Base-by-base conservation (phyloP, 257 asterid species). In the Solanum ahanhuiri region DNA sequence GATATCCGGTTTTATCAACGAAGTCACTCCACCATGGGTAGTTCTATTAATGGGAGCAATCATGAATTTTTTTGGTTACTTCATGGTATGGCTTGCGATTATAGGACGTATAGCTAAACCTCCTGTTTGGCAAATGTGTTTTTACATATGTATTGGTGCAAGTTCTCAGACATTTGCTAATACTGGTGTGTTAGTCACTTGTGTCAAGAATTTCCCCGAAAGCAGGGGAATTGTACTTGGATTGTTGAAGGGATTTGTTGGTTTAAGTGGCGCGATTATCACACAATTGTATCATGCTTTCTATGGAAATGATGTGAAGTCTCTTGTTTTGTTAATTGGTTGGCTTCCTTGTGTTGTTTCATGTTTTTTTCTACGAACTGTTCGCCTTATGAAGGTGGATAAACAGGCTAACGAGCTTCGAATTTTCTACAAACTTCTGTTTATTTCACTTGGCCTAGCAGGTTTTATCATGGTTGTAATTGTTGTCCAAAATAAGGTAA, bases 1-100 rank as follows among this genome's bases (percentile, higher is more conserved):
- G 83, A 33, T 90, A 25, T 90, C 96, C 17, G 93, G 95, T 35
- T 66, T 93, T 83, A 89, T 93, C 89, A 90, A 90, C 88, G 95
- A 93, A 60, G 31, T 93, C 33, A 69, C 92, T 4, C 95, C 95
- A 23, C 94, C 96, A 5, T 93, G 93, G 93, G 94, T 92, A 5
- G 94, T 93, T 54, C 94, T 93, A 71, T 83, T 88, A 84, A 89
- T 92, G 83, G 96, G 95, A 28, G 86, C 91, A 37, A 22, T 88
- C 81, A 92, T 93, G 93, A 93, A 93, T 89, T 92, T 93, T 83
- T 81, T 89, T 87, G 94, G 95, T 87, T 93, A 93, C 90, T 89
- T 91, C 89, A 87, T 92, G 89, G 90, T 91, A 31, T 93, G 94
- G 95, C 95, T 93, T 8, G 90, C 95, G 43, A 91, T 91, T 85